These are phyloP conservation scores for Dentiscutata heterogama DNA, from an alignment of 371 early-diverging fungal species.

Conservation along the genomic window DNA sequence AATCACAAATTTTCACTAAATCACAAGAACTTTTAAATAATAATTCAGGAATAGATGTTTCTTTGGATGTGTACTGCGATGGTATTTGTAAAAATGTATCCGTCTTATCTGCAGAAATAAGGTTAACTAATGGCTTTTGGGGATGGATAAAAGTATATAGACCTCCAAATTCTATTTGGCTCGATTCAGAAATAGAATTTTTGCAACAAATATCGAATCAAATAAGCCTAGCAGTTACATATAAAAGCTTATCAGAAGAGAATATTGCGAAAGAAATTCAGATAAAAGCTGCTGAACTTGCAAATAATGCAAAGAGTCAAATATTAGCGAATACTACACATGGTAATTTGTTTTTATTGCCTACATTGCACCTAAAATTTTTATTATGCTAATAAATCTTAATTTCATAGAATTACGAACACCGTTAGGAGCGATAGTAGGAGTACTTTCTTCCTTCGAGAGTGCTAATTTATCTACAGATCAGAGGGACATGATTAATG, in stretches of 20 bases:
- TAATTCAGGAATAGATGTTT: not conserved
- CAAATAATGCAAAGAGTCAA: conserved; percentile 55
- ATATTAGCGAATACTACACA: conserved; percentile 58
- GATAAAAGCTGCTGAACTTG: conserved; percentile 57
- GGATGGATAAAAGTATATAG: conserved; percentile 42
- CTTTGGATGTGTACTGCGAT: not conserved
- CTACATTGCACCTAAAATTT: not conserved
- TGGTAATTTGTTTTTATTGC: conserved; percentile 28
- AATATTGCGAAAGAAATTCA: conserved; percentile 55
- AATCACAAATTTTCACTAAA: no score
- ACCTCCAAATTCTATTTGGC: conserved; percentile 47
- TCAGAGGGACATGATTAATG: conserved; percentile 56
- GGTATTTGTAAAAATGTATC: not conserved
- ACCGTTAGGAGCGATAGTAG: conserved; percentile 62
- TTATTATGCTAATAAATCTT: not conserved
- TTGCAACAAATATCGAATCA: conserved; percentile 57
- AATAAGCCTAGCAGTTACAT: conserved; percentile 55
- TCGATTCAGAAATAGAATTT: conserved; percentile 51
- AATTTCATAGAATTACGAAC: conserved; percentile 50
- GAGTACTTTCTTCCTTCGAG: conserved; percentile 53
- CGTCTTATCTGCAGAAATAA: conserved; percentile 12
- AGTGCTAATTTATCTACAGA: conserved; percentile 55
- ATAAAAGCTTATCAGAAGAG: conserved; percentile 52
- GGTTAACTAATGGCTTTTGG: conserved; percentile 12
- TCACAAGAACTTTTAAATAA: not conserved